Conservation (phyloP, 495 filamentous ascomycete species). For the Penicillium lividum region DNA sequence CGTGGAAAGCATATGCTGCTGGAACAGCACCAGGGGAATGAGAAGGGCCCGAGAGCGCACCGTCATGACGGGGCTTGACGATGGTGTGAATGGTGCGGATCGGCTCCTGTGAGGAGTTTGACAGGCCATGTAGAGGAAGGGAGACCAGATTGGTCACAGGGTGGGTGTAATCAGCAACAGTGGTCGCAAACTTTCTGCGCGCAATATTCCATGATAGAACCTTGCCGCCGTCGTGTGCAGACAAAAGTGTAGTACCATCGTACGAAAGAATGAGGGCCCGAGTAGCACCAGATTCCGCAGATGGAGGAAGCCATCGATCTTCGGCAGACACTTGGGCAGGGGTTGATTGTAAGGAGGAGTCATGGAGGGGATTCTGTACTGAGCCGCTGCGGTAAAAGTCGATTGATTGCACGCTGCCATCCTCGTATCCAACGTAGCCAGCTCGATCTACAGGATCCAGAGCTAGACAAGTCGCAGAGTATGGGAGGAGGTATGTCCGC, state of each 20-base stretch:
- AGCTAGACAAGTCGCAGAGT: slow-evolving; percentile 67
- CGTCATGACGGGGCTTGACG: slow-evolving; percentile 68
- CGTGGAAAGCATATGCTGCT: slow-evolving; percentile 65
- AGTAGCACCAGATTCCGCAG: slow-evolving; percentile 59
- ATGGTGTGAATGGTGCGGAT: slow-evolving; percentile 59
- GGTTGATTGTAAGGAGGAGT: slow-evolving; percentile 52
- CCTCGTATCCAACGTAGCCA: slow-evolving; percentile 78
- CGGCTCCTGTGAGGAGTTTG: slow-evolving; percentile 32
- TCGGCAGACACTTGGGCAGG: slow-evolving; percentile 58
- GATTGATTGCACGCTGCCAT: slow-evolving; percentile 79
- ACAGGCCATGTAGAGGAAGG: slow-evolving; percentile 62
- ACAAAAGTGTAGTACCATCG: slow-evolving; percentile 76
- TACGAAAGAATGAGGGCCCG: slow-evolving; percentile 70
- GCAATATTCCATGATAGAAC: slow-evolving; percentile 79
- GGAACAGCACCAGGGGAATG: slow-evolving; percentile 55
- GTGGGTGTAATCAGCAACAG: slow-evolving; percentile 67
- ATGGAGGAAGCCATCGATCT: slow-evolving; percentile 61
- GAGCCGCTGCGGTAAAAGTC: slow-evolving; percentile 67
- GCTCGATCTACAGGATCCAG: slow-evolving; percentile 84
- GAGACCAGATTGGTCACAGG: slow-evolving; percentile 78
- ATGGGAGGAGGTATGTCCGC: slow-evolving; percentile 76
- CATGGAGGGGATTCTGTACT: slow-evolving; percentile 52
- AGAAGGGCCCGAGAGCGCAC: slow-evolving; percentile 40
- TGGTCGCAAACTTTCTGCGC: slow-evolving; percentile 58
- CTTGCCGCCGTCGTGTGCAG: slow-evolving; percentile 79